Conservation (phyloP, 495 filamentous ascomycete genomes). For the Bacidia gigantensis region DNA sequence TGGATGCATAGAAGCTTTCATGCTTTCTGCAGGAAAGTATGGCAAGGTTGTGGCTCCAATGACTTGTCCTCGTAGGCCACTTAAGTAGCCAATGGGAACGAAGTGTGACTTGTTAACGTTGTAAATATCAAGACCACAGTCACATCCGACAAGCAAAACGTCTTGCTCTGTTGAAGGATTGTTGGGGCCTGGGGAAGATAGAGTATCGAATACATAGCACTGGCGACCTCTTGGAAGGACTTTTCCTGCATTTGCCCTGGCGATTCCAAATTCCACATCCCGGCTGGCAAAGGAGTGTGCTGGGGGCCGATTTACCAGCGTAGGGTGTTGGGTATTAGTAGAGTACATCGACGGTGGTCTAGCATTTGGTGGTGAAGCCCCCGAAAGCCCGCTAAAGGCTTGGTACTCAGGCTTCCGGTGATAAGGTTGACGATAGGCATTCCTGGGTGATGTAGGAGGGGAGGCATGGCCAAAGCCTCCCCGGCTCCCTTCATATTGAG, state of each 20-base stretch:
- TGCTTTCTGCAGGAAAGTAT: constrained; percentile 29
- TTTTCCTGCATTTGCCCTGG: constrained; percentile 18
- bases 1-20: constrained; percentile 31
- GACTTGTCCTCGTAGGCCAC: constrained; percentile 66
- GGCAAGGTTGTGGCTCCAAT: constrained; percentile 67
- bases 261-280: constrained; percentile 34
- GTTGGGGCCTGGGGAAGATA: constrained; percentile 37
- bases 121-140: constrained; percentile 60
- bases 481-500: constrained; percentile 24
- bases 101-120: constrained; percentile 52
- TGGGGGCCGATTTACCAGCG: constrained; percentile 70
- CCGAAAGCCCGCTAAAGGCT: constrained; percentile 17
- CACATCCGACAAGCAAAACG: constrained; percentile 62
- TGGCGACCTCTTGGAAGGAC: constrained; percentile 47
- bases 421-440: constrained; percentile 28
- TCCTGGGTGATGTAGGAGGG: constrained; percentile 36
- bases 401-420: constrained; percentile 33
- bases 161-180: constrained; percentile 41
- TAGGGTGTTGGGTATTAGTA: constrained; percentile 38
- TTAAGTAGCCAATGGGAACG: constrained; percentile 50
- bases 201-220: constrained; percentile 65
- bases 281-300: constrained; percentile 53
- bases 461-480: constrained; percentile 34
- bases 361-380: constrained; percentile 12
- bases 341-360: constrained; percentile 27